Base-by-base conservation (phyloP, 2,329 filamentous ascomycete genomes). In the Scleromitrula shiraiana region DNA sequence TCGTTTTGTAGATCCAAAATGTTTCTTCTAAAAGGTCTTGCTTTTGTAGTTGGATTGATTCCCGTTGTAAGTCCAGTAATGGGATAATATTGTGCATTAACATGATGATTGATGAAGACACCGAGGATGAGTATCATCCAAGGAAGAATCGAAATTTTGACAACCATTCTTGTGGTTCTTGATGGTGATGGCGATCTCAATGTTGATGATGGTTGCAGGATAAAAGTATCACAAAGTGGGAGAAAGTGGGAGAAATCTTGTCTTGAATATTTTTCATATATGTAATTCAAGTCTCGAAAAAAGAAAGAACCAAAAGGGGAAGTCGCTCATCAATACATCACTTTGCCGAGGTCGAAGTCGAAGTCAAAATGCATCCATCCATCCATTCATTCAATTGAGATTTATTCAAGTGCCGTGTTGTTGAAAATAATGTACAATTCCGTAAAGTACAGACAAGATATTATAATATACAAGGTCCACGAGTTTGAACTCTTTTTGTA, bases 1-100 rank as follows among this genome's bases (percentile, higher is more conserved):
- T 59, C 53, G 17, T 57, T 52, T 23, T 57, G 50, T 7, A 62
- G 48, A 45, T 58, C 53, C 3, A 53, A 20, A 20, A 62, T 57
- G 23, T 61, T 54, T 7, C 47, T 47, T 48, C 59, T 53, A 8
- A 49, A 30, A 15, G 58, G 59, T 38, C 57, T 41, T 7, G 50
- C 50, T 10, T 55, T 53, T 19, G 51, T 44, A 27, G 36, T 37
- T 7, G 30, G 22, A 37, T 49, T 50, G 44, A 52, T 36, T 10
- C 55, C 56, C 15, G 56, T 58, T 14, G 55, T 53, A 22, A 53
- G 35, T n/a, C 57, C 58, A 3, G 41, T 44, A 20, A 59, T 48
- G 12, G 38, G 15, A 42, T 46, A 49, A 39, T 46, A 49, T 19
- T 49, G 46, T 14, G 39, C 32, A 38, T 43, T 38, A 4, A 8